Evolutionary conservation across 1,284 basidiomycete genomes (phyloP).

Genomic region (Meira miltonrushii): DNA sequence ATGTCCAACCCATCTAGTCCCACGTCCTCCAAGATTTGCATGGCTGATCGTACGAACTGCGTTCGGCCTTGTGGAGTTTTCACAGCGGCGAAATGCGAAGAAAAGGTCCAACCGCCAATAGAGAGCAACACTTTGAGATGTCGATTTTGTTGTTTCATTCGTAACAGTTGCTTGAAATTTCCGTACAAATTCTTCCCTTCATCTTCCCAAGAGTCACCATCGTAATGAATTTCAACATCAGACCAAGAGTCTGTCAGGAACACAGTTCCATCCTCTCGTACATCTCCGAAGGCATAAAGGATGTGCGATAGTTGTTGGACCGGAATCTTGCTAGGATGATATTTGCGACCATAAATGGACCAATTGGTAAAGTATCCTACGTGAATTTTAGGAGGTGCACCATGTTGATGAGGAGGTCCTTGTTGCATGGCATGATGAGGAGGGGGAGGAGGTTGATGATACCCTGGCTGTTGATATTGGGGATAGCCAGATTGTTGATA

Average conservation of each 20-base stretch:
- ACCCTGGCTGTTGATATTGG: too few species aligned
- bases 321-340: slow-evolving; percentile 5
- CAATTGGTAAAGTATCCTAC: slow-evolving; percentile 9
- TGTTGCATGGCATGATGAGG: too few species aligned
- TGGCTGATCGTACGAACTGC: slow-evolving; percentile 66
- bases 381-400: too few species aligned
- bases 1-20: slow-evolving; percentile 73
- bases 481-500: too few species aligned
- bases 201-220: slow-evolving; percentile 60
- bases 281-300: slow-evolving; percentile 80
- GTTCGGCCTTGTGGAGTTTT: slow-evolving; percentile 53
- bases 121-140: slow-evolving; percentile 53
- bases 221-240: slow-evolving; percentile 61
- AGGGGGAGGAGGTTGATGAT: too few species aligned
- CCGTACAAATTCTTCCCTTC: slow-evolving; percentile 73
- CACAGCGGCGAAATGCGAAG: slow-evolving; percentile 48
- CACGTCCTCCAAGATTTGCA: slow-evolving; percentile 73
- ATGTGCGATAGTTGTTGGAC: slow-evolving; percentile 67
- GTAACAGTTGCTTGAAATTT: slow-evolving; percentile 78
- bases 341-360: slow-evolving; percentile 11
- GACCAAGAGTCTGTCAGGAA: slow-evolving; percentile 72
- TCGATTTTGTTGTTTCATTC: slow-evolving; percentile 70
- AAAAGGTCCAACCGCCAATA: slow-evolving; percentile 54
- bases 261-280: slow-evolving; percentile 61
- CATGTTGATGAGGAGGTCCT: too few species aligned